Evolutionary conservation across 1,284 basidiomycete species (phyloP), one percentile per base, ranked within the genome.

Genomic region (Neonothopanus nambi): DNA sequence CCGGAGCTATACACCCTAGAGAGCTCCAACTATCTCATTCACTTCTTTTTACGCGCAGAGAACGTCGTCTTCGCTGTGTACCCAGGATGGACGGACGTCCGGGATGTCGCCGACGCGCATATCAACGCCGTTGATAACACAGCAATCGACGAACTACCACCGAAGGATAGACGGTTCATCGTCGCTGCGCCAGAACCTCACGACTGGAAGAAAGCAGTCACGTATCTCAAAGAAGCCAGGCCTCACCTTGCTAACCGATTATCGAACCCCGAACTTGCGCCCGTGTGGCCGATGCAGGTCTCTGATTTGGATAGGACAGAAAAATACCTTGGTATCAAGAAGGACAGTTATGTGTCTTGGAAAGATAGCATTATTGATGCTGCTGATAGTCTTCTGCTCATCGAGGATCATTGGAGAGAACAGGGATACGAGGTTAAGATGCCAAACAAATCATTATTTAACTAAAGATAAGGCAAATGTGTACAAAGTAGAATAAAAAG

Each of bases 271-370:
- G 49, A 41, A n/a, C 28, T 35, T 3, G 49, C 49, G 13, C 49
- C 49, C 13, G 39, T 51, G 28, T 51, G 41, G 18, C 33, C 49
- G 3, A 51, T 42, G 49, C 49, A 51, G 30, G 40, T 51, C 28
- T 42, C 49, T 6, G 49, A 51, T 11, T 35, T 51, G 7, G 21
- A 36, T n/a, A 51, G 40, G 30, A 51, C 39, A 9, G 49, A 51
- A 36, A 51, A 37, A 36, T 51, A 51, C 35, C 49, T 51, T 37
- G 49, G 49, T 23, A 36, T 51, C 49, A 51, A 51, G n/a, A 35
- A 42, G 18, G 49, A 17, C 15, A 36, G 40, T 9, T 51, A 51
- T 35, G 43, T 23, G 9, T 51, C 49, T 2, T 51, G 41, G n/a
- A 7, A 15, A 11, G 38, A 51, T 17, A 35, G 28, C 4, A 35